phyloP scores from a whole-genome alignment of 441 rosid genomes.

The Erysimum cheiri region DNA sequence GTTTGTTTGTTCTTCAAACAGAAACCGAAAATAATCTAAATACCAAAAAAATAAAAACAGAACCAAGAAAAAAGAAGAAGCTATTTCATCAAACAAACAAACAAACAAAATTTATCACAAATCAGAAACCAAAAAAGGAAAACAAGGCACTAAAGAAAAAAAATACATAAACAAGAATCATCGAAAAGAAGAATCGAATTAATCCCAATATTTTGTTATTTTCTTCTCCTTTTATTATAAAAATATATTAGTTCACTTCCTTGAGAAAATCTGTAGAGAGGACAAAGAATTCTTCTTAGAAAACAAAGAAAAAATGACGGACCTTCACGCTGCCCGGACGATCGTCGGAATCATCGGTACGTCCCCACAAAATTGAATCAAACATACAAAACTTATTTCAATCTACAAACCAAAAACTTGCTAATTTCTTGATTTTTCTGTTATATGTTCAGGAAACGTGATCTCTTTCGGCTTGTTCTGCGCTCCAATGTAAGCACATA shows the following conservation, averaged over 20 bases:
- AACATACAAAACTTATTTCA: background rate
- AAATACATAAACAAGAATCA: slow-evolving; percentile 1
- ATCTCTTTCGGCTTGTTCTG: slow-evolving; percentile 47
- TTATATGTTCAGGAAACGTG: slow-evolving; percentile 43
- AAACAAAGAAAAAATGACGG: slow-evolving; percentile 34
- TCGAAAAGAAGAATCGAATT: slow-evolving; percentile 22
- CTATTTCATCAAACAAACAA: slow-evolving; percentile 29
- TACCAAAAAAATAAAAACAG: slow-evolving; percentile 26
- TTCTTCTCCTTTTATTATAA: background rate
- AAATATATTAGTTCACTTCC: background rate
- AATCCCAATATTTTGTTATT: background rate
- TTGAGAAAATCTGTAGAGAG: slow-evolving; percentile 19
- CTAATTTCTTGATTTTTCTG: background rate
- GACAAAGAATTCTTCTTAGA: slow-evolving; percentile 1
- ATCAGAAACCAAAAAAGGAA: slow-evolving; percentile 19
- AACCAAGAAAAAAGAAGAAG: slow-evolving; percentile 5
- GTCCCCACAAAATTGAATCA: background rate
- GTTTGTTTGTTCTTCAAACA: slow-evolving; percentile 5
- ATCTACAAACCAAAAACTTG: slow-evolving; percentile 4
- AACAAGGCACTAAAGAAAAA: background rate
- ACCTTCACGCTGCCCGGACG: slow-evolving; percentile 36
- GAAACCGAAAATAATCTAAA: slow-evolving; percentile 37
- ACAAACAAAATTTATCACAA: slow-evolving; percentile 23
- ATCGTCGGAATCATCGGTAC: slow-evolving; percentile 45
- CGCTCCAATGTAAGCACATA: slow-evolving; percentile 45